phyloP scores from a whole-genome alignment of 345 rosid genomes.

The Ailanthus altissimus region DNA sequence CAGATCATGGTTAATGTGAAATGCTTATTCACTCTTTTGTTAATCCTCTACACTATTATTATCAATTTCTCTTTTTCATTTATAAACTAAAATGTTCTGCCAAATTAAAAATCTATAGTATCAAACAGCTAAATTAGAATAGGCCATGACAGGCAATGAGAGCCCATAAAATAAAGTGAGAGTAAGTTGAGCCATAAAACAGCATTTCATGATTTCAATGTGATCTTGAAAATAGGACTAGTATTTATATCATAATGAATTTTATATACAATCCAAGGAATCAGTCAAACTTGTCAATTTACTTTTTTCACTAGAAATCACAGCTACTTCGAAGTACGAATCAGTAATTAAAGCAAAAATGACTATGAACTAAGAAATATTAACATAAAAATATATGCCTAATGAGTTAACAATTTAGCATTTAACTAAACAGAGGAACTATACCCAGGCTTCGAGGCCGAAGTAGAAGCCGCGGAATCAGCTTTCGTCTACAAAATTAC shows the following conservation, averaged over 20 bases:
- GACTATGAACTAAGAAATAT: background rate
- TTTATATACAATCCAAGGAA: background rate
- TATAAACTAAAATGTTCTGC: background rate
- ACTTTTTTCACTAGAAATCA: background rate
- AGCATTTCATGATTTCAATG: background rate
- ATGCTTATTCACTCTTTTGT: background rate
- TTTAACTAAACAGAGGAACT: constrained; percentile 19
- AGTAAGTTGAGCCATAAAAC: background rate
- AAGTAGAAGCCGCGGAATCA: constrained; percentile 52
- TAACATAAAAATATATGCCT: background rate
- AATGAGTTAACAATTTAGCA: background rate
- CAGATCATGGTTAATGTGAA: background rate
- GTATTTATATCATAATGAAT: background rate
- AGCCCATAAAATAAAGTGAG: background rate
- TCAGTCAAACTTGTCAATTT: too few relatives aligned
- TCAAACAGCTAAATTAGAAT: background rate
- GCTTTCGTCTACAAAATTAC: constrained; percentile 52
- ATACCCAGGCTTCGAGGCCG: constrained; percentile 69
- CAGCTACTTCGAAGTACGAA: background rate
- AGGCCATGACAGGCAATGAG: background rate
- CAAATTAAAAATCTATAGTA: background rate
- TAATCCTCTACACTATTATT: background rate
- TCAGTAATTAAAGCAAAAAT: background rate
- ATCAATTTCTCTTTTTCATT: background rate
- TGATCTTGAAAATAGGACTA: background rate